Evolutionary conservation across 208 protist species (phyloP), one percentile per base, ranked within the genome.

Genomic region (Trypanosoma boissoni): DNA sequence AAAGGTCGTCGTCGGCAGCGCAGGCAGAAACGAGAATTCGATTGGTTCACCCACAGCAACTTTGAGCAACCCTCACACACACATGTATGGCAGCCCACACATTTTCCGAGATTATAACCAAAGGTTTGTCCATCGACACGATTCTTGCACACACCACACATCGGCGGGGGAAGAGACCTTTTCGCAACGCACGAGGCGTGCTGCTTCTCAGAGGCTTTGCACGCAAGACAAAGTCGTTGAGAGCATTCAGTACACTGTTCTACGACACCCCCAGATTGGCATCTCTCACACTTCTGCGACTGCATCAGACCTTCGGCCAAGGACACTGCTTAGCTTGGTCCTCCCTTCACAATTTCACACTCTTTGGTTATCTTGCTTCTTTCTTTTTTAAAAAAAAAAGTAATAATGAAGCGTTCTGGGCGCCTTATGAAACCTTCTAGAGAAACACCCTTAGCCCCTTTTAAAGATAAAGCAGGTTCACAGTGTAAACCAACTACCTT

Each of bases 51-150:
- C 43, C 58, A 83, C 20, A 24, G 24, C 21, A 21, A 41, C 10
- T 9, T 55, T 7, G 52, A 51, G 56, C 86, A 92, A 0, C 51
- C 48, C 10, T 46, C 57, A 45, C 86, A 92, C 21, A 77, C 65
- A 1, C 42, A 29, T 27, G 9, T 44, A n/a, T 45, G 58, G 66
- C 86, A 92, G 16, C 55, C 39, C 24, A 84, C 34, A 58, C 86
- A 92, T 46, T 57, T 56, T n/a, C n/a, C n/a, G n/a, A n/a, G n/a
- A n/a, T n/a, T n/a, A n/a, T n/a, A n/a, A n/a, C n/a, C n/a, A n/a
- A n/a, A n/a, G n/a, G n/a, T n/a, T n/a, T n/a, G n/a, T n/a, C 69
- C 45, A 9, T 34, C 58, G 1, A 58, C 49, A 24, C 18, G 44
- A 18, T 44, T 36, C 10, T 31, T 42, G 21, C 68, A 65, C n/a